Evolutionary conservation across 768 basidiomycete species (phyloP).

Genomic region (Kwoniella bestiolae): DNA sequence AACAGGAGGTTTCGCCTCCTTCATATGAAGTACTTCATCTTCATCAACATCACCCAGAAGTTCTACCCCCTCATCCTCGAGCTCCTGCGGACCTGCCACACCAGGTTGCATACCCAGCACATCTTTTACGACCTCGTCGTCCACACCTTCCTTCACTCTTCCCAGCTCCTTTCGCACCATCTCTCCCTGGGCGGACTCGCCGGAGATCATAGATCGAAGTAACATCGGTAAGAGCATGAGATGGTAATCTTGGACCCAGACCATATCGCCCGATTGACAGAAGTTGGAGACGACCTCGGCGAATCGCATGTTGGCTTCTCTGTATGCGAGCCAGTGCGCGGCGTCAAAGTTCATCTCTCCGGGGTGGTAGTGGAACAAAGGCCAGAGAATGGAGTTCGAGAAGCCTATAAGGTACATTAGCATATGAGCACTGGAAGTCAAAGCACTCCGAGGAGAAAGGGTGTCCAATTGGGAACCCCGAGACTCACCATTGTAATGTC

Average conservation of each 20-base stretch:
- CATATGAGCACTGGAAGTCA: too few species aligned
- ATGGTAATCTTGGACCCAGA: constrained; percentile 82
- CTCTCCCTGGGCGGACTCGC: constrained; percentile 50
- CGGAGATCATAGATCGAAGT: constrained; percentile 75
- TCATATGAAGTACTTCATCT: constrained; percentile 60
- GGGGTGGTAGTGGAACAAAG: constrained; percentile 98
- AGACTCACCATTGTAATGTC: constrained; percentile 67
- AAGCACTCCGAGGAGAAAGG: too few species aligned
- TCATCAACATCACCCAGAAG: constrained; percentile 62
- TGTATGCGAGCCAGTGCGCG: constrained; percentile 96
- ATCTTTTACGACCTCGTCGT: constrained; percentile 51
- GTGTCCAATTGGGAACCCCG: too few species aligned
- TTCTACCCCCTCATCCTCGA: constrained; percentile 49
- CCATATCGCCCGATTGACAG: constrained; percentile 83
- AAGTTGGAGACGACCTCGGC: constrained; percentile 84
- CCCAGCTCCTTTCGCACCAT: constrained; percentile 54
- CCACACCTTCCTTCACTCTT: constrained; percentile 61
- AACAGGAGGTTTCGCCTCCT: constrained; percentile 37
- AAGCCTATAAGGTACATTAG: constrained; percentile 62
- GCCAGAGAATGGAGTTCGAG: constrained; percentile 99
- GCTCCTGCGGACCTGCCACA: constrained; percentile 19
- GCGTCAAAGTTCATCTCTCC: constrained; percentile 99
- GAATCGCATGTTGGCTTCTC: constrained; percentile 93
- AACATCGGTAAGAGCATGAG: constrained; percentile 96
- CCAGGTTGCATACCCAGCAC: constrained; percentile 45